Evolutionary conservation across 495 filamentous ascomycete genomes (phyloP), one percentile per base, ranked within the genome.

Genomic region (Aspergillus bertholletiae): DNA sequence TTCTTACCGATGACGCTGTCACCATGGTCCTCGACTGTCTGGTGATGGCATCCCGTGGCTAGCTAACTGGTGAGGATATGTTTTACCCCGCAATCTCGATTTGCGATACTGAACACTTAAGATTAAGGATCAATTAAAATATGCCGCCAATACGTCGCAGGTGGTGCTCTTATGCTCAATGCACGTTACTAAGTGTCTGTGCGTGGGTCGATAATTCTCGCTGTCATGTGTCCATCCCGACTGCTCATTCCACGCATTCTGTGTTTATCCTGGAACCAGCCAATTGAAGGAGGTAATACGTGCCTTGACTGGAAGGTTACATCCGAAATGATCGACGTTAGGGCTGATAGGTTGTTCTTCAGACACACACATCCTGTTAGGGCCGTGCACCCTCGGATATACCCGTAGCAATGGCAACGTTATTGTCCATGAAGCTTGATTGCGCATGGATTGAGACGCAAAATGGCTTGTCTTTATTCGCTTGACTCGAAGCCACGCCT

Each of bases 1-100:
- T 21, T 12, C n/a, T 15, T 26, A 30, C 13, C 17, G 7, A 23
- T 17, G 37, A 49, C n/a, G 26, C 0, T 41, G 49, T 15, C 7
- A 30, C 30, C n/a, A 56, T 53, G 45, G 49, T 45, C 40, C 24
- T 40, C 26, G 30, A 34, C 46, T 54, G 51, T 59, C 56, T 52
- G 56, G 56, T 58, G 56, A 58, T 51, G 26, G 46, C 18, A 58
- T 58, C 56, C 44, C 56, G 56, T 58, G 55, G 55, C 55, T 57
- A 5, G 26, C 30, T n/a, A n/a, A n/a, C n/a, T 26, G 30, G 43
- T n/a, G 30, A 21, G 17, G 18, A 40, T 44, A n/a, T 43, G 18
- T 46, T 26, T 46, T 56, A 56, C 54, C 54, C 54, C 54, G 54
- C 54, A 51, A 30, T 28, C 21, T 43, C 13, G 37, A 32, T 22